Evolutionary conservation across 257 asterid species (phyloP).

Genomic region (Nicotiana paniculata): DNA sequence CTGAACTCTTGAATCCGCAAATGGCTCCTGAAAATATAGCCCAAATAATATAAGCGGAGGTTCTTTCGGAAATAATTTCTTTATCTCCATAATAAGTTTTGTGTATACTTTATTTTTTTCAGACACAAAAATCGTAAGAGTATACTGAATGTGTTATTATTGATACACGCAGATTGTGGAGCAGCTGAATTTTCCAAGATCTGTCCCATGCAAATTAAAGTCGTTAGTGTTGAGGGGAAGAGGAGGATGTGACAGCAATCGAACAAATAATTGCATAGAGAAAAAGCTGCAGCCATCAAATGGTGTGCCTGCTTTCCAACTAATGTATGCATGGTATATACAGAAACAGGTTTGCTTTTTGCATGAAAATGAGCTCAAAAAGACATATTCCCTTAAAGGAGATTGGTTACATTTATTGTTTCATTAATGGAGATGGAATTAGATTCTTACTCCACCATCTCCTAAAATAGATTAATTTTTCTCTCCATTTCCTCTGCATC

Average conservation of each 20-base stretch:
- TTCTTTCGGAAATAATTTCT: too few species aligned
- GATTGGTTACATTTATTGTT: conserved; percentile 5
- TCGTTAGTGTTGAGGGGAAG: not conserved
- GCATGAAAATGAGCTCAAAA: conserved; percentile 26
- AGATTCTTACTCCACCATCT: conserved; percentile 26
- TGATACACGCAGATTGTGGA: too few species aligned
- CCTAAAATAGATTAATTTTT: not conserved
- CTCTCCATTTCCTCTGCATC: not conserved
- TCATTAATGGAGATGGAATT: conserved; percentile 12
- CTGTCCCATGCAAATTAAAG: not conserved
- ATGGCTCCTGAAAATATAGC: too few species aligned
- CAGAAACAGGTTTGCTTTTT: conserved; percentile 7
- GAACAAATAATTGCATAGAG: conserved; percentile 9
- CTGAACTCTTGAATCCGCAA: too few species aligned
- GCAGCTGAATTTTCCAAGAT: not conserved
- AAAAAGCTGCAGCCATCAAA: conserved; percentile 19
- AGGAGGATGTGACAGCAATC: conserved; percentile 9
- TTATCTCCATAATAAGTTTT: too few species aligned
- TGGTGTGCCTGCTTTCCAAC: conserved; percentile 20
- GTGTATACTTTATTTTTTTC: too few species aligned
- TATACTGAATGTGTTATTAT: too few species aligned
- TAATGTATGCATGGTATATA: not conserved
- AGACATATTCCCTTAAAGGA: conserved; percentile 14
- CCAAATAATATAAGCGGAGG: too few species aligned
- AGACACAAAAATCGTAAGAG: accelerated